Evolutionary conservation across 495 filamentous ascomycete species (phyloP).

Genomic region (Aspergillus nidulans): DNA sequence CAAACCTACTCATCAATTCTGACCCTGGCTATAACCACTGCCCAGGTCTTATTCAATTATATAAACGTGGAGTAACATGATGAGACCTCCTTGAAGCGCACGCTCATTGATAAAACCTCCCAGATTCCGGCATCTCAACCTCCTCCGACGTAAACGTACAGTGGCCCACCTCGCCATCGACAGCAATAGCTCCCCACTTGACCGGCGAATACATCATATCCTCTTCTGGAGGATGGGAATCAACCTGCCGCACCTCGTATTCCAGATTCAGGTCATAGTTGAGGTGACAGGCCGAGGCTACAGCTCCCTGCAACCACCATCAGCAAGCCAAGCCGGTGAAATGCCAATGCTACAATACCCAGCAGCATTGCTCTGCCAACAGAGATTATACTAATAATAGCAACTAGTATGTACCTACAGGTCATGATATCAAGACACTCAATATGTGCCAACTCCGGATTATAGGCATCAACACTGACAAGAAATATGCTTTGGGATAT

Average conservation of each 20-base stretch:
- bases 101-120: not conserved
- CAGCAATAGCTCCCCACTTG: not conserved
- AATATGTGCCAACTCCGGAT: not conserved
- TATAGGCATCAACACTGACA: slow-evolving; percentile 18
- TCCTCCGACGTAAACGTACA: not conserved
- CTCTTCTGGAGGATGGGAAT: too few relatives aligned
- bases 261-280: not conserved
- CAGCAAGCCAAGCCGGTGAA: not conserved
- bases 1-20: too few relatives aligned
- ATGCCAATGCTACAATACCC: not conserved
- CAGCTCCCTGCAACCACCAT: slow-evolving; percentile 33
- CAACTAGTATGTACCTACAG: slow-evolving; percentile 28
- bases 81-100: too few relatives aligned
- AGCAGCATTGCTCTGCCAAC: slow-evolving; percentile 21
- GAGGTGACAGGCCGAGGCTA: slow-evolving; percentile 44
- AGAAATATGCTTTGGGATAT: slow-evolving; percentile 41
- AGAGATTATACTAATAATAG: slow-evolving; percentile 24
- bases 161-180: not conserved
- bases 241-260: not conserved
- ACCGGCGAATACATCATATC: not conserved
- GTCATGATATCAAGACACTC: slow-evolving; percentile 12
- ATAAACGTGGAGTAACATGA: too few relatives aligned
- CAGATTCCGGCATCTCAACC: not conserved
- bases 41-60: too few relatives aligned
- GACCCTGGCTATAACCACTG: too few relatives aligned